Evolutionary conservation across 2,329 filamentous ascomycete species (phyloP).

Genomic region (Parafenestella ontariensis): DNA sequence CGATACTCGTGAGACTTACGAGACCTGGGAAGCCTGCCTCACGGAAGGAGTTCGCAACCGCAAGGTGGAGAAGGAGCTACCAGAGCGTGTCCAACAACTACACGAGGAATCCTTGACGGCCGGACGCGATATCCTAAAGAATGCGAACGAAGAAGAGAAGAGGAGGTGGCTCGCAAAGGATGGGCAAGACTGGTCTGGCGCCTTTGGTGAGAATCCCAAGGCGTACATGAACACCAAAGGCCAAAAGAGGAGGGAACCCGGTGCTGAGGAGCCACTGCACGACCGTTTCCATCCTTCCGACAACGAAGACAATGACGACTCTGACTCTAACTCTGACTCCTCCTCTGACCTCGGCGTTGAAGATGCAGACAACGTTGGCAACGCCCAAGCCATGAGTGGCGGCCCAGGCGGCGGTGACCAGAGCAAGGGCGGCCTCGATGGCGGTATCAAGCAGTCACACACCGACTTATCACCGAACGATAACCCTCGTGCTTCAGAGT

Average conservation of each 20-base stretch:
- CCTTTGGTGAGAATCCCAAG: conserved; percentile 80
- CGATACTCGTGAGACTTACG: conserved; percentile 88
- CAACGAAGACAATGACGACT: conserved; percentile 49
- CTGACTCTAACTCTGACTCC: conserved; percentile 49
- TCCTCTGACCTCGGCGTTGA: conserved; percentile 65
- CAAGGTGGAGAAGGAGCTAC: conserved; percentile 75
- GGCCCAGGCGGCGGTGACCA: conserved; percentile 19
- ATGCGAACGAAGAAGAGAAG: conserved; percentile 74
- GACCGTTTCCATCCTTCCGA: conserved; percentile 59
- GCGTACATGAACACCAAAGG: conserved; percentile 62
- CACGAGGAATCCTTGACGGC: conserved; percentile 83
- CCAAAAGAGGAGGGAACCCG: conserved; percentile 64
- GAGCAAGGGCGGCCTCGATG: conserved; percentile 17
- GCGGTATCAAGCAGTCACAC: conserved; percentile 29
- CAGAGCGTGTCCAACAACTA: conserved; percentile 73
- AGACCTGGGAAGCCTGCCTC: conserved; percentile 91
- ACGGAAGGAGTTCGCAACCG: conserved; percentile 82
- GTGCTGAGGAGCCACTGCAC: conserved; percentile 59
- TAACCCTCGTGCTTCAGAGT: conserved; percentile 31
- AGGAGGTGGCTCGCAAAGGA: conserved; percentile 78
- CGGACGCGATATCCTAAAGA: conserved; percentile 80
- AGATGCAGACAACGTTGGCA: conserved; percentile 56
- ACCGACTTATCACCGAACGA: conserved; percentile 40
- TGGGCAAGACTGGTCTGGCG: conserved; percentile 85
- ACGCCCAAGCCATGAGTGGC: conserved; percentile 30